Conservation (phyloP, 805 yeast genomes). For the Candida hispaniensis region DNA sequence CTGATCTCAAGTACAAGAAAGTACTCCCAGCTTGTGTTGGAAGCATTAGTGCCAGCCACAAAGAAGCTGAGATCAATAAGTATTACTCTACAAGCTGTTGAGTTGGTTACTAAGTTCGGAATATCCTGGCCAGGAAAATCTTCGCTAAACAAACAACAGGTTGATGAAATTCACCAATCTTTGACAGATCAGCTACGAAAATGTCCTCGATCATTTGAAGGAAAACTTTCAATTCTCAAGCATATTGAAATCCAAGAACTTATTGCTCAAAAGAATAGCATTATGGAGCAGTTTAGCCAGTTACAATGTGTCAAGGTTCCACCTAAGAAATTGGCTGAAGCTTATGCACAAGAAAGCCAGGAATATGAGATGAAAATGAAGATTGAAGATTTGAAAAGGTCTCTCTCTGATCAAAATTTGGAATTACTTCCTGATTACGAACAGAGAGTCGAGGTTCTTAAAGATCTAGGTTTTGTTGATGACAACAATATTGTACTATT, state of each 20-base stretch:
- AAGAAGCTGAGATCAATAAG: too few species aligned
- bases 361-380: constrained; percentile 38
- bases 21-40: too few species aligned
- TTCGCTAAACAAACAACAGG: too few species aligned
- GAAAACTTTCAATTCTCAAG: too few species aligned
- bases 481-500: constrained; percentile 57
- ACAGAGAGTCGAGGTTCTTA: constrained; percentile 69
- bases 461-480: constrained; percentile 74
- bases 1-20: too few species aligned
- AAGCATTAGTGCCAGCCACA: too few species aligned
- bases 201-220: too few species aligned
- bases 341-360: constrained; percentile 37
- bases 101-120: too few species aligned
- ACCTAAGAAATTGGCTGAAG: constrained; percentile 34
- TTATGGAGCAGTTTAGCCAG: constrained; percentile 1
- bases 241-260: constrained; percentile 31
- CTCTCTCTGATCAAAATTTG: constrained; percentile 77
- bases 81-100: too few species aligned
- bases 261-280: constrained; percentile 22
- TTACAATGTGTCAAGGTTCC: constrained; percentile 21
- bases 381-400: constrained; percentile 45
- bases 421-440: constrained; percentile 90
- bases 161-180: too few species aligned
- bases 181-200: too few species aligned
- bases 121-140: too few species aligned